phyloP scores from a whole-genome alignment of 306 rosid genomes.

The Acacia acuminata region DNA sequence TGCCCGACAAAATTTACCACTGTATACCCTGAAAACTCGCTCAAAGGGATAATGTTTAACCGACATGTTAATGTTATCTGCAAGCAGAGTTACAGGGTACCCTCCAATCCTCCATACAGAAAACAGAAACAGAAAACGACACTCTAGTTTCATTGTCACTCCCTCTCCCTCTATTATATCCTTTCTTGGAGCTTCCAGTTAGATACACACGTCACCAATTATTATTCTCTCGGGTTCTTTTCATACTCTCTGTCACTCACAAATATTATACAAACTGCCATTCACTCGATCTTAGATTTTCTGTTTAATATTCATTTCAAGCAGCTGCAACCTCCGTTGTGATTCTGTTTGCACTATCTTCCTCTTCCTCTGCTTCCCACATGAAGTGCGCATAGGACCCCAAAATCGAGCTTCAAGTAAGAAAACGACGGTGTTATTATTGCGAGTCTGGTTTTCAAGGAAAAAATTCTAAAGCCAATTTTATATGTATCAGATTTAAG shows the following conservation, averaged over 20 bases:
- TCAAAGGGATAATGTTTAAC: not conserved
- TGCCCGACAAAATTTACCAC: not conserved
- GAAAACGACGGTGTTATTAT: not conserved
- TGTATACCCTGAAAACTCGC: too few relatives aligned
- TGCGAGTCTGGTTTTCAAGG: not conserved
- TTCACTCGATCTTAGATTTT: not conserved
- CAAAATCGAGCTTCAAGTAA: slow-evolving; percentile 45
- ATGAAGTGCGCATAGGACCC: slow-evolving; percentile 60
- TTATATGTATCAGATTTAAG: not conserved
- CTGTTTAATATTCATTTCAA: not conserved
- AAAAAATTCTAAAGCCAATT: not conserved
- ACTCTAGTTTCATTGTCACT: not conserved
- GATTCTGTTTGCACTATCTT: not conserved
- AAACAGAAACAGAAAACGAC: not conserved
- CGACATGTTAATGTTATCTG: not conserved
- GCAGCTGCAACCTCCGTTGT: slow-evolving; percentile 35
- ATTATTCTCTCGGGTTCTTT: not conserved
- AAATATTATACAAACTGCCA: not conserved
- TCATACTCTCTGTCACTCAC: not conserved
- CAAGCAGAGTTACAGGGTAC: not conserved
- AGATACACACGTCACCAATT: not conserved
- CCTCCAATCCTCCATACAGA: too few relatives aligned
- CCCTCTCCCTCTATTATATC: not conserved
- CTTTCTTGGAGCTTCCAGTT: slow-evolving; percentile 15
- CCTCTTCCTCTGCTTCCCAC: slow-evolving; percentile 63